Conservation (phyloP, 2,329 filamentous ascomycete species). For the Talaromyces pinophilus region DNA sequence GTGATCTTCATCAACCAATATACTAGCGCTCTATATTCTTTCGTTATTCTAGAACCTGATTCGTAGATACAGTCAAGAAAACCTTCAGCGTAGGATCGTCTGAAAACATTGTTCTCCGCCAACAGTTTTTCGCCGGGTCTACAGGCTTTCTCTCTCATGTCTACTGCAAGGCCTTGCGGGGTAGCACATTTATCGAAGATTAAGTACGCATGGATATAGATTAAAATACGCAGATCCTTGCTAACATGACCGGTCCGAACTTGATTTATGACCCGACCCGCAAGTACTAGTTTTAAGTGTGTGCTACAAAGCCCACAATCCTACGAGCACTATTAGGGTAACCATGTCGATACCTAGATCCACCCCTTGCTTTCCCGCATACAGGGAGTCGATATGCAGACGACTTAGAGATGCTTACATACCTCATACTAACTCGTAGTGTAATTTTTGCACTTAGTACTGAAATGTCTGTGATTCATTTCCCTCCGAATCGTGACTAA, state of each 20-base stretch:
- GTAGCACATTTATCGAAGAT: slow-evolving; percentile 1
- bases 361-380: slow-evolving; percentile 17
- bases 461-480: neutral
- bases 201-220: neutral
- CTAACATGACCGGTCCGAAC: neutral
- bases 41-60: neutral
- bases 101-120: neutral
- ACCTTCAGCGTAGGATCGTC: slow-evolving; percentile 3
- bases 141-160: neutral
- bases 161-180: slow-evolving; percentile 3
- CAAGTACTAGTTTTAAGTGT: neutral
- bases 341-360: neutral
- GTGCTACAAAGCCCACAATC: neutral
- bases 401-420: slow-evolving; percentile 6
- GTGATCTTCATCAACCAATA: neutral
- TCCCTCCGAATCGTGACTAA: neutral
- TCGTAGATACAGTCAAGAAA: neutral
- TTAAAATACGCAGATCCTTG: slow-evolving; percentile 2
- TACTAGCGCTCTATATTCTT: neutral
- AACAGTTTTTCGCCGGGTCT: neutral
- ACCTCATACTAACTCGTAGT: neutral
- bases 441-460: slow-evolving; percentile 2
- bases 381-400: slow-evolving; percentile 2
- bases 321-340: neutral
- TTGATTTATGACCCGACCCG: neutral